Evolutionary conservation across 2,329 filamentous ascomycete species (phyloP).

Genomic region (Aspergillus brasiliensis): DNA sequence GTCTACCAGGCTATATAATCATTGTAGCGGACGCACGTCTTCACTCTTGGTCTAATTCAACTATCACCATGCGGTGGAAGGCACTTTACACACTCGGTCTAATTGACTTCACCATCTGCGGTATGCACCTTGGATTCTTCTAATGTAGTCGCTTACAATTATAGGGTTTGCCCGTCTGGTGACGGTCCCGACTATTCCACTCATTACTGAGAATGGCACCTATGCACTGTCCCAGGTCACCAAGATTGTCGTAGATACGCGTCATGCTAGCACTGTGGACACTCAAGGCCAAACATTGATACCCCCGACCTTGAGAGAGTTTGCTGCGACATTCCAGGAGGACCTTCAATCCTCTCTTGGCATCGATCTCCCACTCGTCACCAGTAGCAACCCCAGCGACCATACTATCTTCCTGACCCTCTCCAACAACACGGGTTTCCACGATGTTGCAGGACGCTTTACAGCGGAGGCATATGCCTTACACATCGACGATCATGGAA

Average conservation of each 20-base stretch:
- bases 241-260: conserved; percentile 39
- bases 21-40: neutral
- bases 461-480: conserved; percentile 56
- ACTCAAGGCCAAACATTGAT: conserved; percentile 53
- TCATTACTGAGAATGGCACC: neutral
- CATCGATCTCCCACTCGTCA: conserved; percentile 25
- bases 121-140: neutral
- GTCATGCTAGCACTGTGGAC: conserved; percentile 47
- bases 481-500: conserved; percentile 41
- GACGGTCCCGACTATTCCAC: neutral
- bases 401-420: conserved; percentile 52
- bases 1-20: neutral
- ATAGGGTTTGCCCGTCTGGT: neutral
- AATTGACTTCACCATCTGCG: neutral
- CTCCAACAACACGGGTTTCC: conserved; percentile 42
- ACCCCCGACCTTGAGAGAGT: conserved; percentile 53
- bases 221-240: neutral
- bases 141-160: neutral
- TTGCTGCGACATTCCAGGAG: conserved; percentile 50
- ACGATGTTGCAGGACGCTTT: conserved; percentile 49
- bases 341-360: conserved; percentile 32
- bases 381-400: conserved; percentile 19
- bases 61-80: neutral
- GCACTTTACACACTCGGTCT: neutral
- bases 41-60: neutral